Base-by-base conservation (phyloP, 2,329 filamentous ascomycete genomes). In the Neofusicoccum cordaticola region DNA sequence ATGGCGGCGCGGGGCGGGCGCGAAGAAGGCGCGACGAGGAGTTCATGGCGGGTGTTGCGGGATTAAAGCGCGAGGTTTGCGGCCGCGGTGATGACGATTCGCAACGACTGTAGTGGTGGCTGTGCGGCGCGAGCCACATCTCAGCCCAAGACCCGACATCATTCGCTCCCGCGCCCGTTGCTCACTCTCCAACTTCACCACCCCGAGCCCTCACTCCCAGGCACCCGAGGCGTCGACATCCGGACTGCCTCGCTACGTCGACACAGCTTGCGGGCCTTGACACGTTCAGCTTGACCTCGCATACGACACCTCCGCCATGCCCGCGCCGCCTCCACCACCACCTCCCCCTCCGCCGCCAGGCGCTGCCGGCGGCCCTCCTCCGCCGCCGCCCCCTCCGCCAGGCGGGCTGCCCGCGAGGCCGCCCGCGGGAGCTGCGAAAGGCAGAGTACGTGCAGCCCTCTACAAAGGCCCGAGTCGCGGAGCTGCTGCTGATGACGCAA, bases 261-360 rank as follows among this genome's bases (percentile, higher is more conserved):
- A 41, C 5, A 56, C 17, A 53, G 27, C 27, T 22, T 11, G n/a
- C 34, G n/a, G 4, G 12, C 13, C 17, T 47, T 31, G 4, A 37
- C 9, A n/a, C 51, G n/a, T n/a, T 19, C 53, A 47, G n/a, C 35
- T 48, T 47, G 15, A 17, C 41, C 47, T n/a, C 44, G n/a, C 65
- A 58, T 41, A 45, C 52, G 34, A 47, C 47, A 44, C 39, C 53
- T 62, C 53, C 63, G 52, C 57, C n/a, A 65, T 63, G 63, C 71
- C 80, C 71, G 85, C 85, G 60, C 85, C 88, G 52, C 88, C 89
- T 62, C 90, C 90, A 2, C 90, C 90, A 11, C 90, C 90, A 1
- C 90, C 90, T 39, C 75, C 75, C 50, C 90, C 88, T 45, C 86
- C 85, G 64, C 81, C 82, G 71, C 85, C 85, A 64, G 82, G 81